Base-by-base conservation (phyloP, 306 rosid genomes). In the Lablab purpureus region DNA sequence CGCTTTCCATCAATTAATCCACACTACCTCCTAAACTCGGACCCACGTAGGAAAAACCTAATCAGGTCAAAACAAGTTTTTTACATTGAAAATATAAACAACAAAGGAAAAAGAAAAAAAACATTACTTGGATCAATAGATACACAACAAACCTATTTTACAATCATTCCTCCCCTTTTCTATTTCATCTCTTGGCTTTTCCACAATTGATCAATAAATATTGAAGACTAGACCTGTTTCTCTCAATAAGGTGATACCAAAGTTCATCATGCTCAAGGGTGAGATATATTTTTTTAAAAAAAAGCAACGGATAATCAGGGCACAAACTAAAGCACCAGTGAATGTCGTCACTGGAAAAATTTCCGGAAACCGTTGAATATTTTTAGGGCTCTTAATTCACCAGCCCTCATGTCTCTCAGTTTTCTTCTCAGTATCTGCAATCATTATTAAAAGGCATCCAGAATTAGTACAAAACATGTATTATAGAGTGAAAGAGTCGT, bases 371-470 rank as follows among this genome's bases (percentile, higher is more conserved):
- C 97, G 7, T 87, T 84, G 68, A 95, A 91, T 75, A 95, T 85
- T 64, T 37, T 87, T 27, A 95, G 85, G 81, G 92, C 99, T 84
- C 84, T 88, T 82, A 95, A 72, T 80, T 91, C 99, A 41, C 99
- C 99, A 21, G 87, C 87, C 78, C 89, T 90, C 56, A 91, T 85
- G 75, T 95, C 95, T 88, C 94, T 90, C 84, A 95, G 79, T 78
- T 88, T 84, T 79, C 97, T 86, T 22, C 97, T 79, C 79, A 95
- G 81, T 82, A 92, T 95, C 98, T 95, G 91, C 82, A 82, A 85
- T 55, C 66, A 69, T 62, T 22, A 40, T 55, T 40, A 58, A 43
- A 72, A 14, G 56, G n/a, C 47, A 60, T 59, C 73, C 34, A 70
- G 19, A 30, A 54, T 27, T 25, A 23, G 28, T 60, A n/a, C 40